Conservation (phyloP, 176 grass and related monocot genomes). For the barley (Hordeum vulgare) region DNA sequence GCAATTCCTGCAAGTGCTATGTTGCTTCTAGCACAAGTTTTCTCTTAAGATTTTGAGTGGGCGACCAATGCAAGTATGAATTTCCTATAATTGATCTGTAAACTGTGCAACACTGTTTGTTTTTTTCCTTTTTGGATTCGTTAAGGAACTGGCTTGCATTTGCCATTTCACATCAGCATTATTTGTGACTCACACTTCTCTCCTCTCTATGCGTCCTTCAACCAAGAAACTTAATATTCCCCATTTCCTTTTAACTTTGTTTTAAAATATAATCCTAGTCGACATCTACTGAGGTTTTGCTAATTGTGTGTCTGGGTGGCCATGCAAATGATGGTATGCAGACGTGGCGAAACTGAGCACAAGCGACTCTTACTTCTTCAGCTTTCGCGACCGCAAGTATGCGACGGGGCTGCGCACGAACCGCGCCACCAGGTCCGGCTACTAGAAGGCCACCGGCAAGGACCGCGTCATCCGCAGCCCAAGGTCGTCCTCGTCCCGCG, state of each 20-base stretch:
- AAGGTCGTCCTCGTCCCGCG: background rate
- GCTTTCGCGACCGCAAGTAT: constrained; percentile 83
- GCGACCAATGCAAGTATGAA: background rate
- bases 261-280: too few relatives aligned
- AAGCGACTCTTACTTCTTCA: constrained; percentile 93
- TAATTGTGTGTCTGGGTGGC: background rate
- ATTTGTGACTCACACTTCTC: background rate
- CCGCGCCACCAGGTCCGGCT: constrained; percentile 71
- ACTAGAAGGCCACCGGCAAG: constrained; percentile 92
- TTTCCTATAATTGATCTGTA: background rate
- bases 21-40: constrained; percentile 3
- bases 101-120: background rate
- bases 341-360: constrained; percentile 65
- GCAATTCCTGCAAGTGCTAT: background rate
- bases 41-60: background rate
- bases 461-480: constrained; percentile 49
- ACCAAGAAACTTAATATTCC: background rate
- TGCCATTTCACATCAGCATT: background rate
- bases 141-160: background rate
- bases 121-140: background rate
- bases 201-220: background rate
- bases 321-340: background rate
- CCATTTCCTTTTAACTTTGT: background rate
- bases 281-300: background rate
- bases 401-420: constrained; percentile 68